Base-by-base conservation (phyloP, 331 rosid genomes). In the Acacia concinna region DNA sequence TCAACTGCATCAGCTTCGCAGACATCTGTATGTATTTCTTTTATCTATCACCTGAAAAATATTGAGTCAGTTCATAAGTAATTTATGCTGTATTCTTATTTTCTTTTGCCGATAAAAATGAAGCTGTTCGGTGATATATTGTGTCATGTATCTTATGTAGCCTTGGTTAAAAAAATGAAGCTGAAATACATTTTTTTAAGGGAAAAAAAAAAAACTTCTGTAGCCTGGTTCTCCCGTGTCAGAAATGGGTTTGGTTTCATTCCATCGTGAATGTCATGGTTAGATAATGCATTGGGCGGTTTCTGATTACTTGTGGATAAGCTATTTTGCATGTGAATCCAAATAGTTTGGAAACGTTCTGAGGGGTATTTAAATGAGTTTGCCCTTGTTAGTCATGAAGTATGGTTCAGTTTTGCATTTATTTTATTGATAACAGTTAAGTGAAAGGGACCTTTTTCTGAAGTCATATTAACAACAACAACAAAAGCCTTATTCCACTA, bases 11-110 rank as follows among this genome's bases (percentile, higher is more conserved):
- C 89, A 75, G 66, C 80, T 8, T 80, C 92, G 75, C 92, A 83
- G 66, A 72, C 82, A 64, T 84, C 94, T 81, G 93, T 91, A 87
- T 41, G 92, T 75, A 40, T 80, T 85, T 52, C 72, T 49, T 76
- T 57, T 62, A 60, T 79, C 38, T 51, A 18, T 63, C 10, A 37
- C 73, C 25, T 38, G 68, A 44, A 78, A 27, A 32, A 5, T 28
- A 6, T 28, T 17, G 17, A 71, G 44, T 51, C 25, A 28, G 54
- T n/a, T n/a, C n/a, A n/a, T n/a, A n/a, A n/a, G n/a, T n/a, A n/a
- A n/a, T n/a, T n/a, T n/a, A n/a, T n/a, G n/a, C n/a, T n/a, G n/a
- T n/a, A n/a, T n/a, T n/a, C n/a, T n/a, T n/a, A n/a, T n/a, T n/a
- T n/a, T n/a, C n/a, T n/a, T n/a, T n/a, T n/a, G n/a, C n/a, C n/a